Evolutionary conservation across 495 filamentous ascomycete genomes (phyloP), one percentile per base, ranked within the genome.

Genomic region (Evernia prunastri): DNA sequence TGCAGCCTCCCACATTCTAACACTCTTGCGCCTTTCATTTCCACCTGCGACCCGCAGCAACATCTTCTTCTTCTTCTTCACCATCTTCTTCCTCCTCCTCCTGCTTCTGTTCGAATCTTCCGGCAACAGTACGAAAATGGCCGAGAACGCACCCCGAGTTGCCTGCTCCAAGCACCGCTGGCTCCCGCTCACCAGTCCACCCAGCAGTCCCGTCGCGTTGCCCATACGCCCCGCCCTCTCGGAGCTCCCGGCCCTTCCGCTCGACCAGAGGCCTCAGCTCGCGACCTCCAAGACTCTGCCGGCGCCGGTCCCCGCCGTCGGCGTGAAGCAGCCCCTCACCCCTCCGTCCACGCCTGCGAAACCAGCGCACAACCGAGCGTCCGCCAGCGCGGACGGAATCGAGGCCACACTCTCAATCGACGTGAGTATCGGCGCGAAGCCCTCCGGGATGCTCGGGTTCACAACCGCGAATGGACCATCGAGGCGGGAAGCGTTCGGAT

Each of bases 341-440:
- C 61, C 61, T 40, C 61, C 61, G 40, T 42, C 61, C 29, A 63
- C 61, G 11, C 61, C 61, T 25, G 37, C 39, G 17, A 57, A 47
- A 33, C 53, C 31, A 37, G 53, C 18, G 23, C 27, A 36, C 17
- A 49, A 7, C 11, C 29, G 42, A 37, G 40, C 54, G 18, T 58
- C 56, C 8, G 43, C 53, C 11, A 58, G 61, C 56, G 56, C 42
- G 11, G 61, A 63, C 27, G 40, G 37, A 9, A 43, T 58, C 13
- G 54, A 39, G 36, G 12, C 27, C 1, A 9, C 27, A 27, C 31
- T 7, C 13, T 47, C 56, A 27, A 58, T 49, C 18, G 56, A 42
- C 27, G 36, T 63, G 6, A 56, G 35, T 27, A 2, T 23, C 8
- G 37, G 49, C 47, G 49, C 27, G 15, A 43, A 63, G 49, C 60